Evolutionary conservation across 2,329 filamentous ascomycete species (phyloP), one percentile per base, ranked within the genome.

Genomic region (Pseudocercospora musae): DNA sequence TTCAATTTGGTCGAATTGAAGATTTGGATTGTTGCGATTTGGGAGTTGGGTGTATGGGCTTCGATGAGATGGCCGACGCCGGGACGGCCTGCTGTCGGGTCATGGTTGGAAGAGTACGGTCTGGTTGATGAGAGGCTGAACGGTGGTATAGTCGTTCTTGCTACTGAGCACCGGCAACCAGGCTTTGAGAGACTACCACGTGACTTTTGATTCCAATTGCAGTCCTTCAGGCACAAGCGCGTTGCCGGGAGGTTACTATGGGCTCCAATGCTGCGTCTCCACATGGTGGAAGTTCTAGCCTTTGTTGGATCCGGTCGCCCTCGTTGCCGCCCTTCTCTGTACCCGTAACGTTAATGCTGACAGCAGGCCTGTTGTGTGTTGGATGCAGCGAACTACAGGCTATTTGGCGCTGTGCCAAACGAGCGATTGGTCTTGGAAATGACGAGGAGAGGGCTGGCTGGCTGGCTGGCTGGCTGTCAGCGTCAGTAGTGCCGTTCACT

Each of bases 1-100:
- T 73, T 73, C 53, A 72, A 66, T 56, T 72, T 73, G 3, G 49
- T 25, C 0, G 71, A 70, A 40, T 74, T 72, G 20, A 62, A 67
- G 50, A 74, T 60, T 11, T 62, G 66, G 54, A 74, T 59, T 6
- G 64, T 70, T 25, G 71, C 71, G n/a, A 66, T 58, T 21, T 23
- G 25, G 48, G 21, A 27, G 25, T 29, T 29, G 13, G 48, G 48
- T 7, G 48, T 4, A 3, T 29, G 48, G 2, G 10, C 1, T 25
- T 25, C 13, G 48, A 52, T 52, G 20, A 10, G 13, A 25, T n/a
- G 25, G 48, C 21, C n/a, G 25, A 52, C 23, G 48, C 48, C 48
- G 2, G 48, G 48, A 10, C 18, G 18, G 20, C 13, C 23, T 25
- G 48, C 13, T 27, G 25, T 29, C 18, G 48, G 15, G 3, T 21